Evolutionary conservation across 345 rosid genomes (phyloP).

Genomic region (Turnera subulata): DNA sequence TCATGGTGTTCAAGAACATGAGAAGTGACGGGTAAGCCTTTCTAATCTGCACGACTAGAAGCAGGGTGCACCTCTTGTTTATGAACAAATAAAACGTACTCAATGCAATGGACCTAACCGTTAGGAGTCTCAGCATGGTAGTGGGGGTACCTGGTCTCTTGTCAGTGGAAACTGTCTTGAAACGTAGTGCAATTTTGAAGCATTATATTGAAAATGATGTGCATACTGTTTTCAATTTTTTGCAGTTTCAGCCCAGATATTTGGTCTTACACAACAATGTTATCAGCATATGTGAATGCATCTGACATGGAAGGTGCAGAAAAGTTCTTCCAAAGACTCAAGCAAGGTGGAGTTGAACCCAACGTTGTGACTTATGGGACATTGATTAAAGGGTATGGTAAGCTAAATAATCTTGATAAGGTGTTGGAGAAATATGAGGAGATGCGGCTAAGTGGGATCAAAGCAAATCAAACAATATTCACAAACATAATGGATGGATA

Average conservation of each 20-base stretch:
- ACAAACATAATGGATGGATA: constrained; percentile 88
- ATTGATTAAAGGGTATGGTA: constrained; percentile 82
- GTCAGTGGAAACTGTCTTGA: background rate
- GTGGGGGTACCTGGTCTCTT: no score
- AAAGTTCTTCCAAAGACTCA: constrained; percentile 71
- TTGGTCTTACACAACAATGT: constrained; percentile 87
- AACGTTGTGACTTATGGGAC: constrained; percentile 77
- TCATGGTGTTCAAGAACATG: constrained; percentile 84
- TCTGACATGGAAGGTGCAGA: constrained; percentile 94
- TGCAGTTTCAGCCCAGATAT: constrained; percentile 74
- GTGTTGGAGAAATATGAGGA: constrained; percentile 67
- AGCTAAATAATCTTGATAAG: constrained; percentile 60
- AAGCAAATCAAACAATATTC: constrained; percentile 73
- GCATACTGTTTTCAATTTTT: constrained; percentile 4
- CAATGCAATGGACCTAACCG: no score
- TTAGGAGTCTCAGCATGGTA: no score
- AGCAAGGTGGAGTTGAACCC: constrained; percentile 62
- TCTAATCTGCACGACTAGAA: constrained; percentile 1
- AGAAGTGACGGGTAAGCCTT: constrained; percentile 74
- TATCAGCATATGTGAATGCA: constrained; percentile 87
- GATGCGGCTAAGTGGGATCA: constrained; percentile 56
- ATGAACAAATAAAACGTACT: no score
- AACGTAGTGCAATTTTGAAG: background rate
- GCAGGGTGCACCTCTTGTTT: background rate
- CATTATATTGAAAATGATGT: background rate